A percentile compares a stretch with the other conserved stretches of the same genome.
Conservation (phyloP, 2,329 filamentous ascomycete genomes). For the Biscogniauxia marginata region DNA sequence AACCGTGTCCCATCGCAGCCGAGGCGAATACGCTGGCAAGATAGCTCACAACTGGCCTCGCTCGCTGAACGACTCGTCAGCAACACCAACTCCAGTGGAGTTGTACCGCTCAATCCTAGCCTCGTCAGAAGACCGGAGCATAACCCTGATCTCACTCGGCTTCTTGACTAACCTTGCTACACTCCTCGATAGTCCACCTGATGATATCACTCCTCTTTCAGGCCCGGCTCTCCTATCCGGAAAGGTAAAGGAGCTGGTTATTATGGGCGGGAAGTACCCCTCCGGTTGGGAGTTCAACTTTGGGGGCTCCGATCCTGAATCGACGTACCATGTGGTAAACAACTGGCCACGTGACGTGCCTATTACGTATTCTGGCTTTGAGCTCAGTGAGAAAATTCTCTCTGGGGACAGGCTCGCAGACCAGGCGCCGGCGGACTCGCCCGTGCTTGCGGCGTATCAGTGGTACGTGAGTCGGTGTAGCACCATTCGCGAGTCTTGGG, state of each 20-base stretch:
- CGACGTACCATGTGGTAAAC: conserved; percentile 44
- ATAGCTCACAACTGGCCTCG: conserved; percentile 42
- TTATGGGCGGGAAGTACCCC: conserved; percentile 53
- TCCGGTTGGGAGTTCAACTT: conserved; percentile 51
- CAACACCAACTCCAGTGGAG: conserved; percentile 41
- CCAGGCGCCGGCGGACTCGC: conserved; percentile 32
- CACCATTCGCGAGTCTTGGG: conserved; percentile 38
- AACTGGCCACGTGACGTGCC: conserved; percentile 42
- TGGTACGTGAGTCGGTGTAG: conserved; percentile 35
- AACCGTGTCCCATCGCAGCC: no score
- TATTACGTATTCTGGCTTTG: conserved; percentile 42
- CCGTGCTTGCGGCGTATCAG: conserved; percentile 38
- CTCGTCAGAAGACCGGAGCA: conserved; percentile 38
- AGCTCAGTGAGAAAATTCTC: conserved; percentile 42
- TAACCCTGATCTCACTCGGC: conserved; percentile 46
- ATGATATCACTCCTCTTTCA: conserved; percentile 37
- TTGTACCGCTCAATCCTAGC: conserved; percentile 46
- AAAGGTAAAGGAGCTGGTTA: conserved; percentile 49
- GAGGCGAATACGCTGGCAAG: conserved; percentile 46
- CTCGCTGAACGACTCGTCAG: conserved; percentile 34
- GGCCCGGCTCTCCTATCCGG: conserved; percentile 40
- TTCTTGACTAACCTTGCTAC: conserved; percentile 40
- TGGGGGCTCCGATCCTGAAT: conserved; percentile 37
- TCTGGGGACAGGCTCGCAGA: conserved; percentile 38
- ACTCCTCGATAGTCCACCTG: conserved; percentile 44